These are phyloP conservation scores for Xerocomellus amylosporus DNA, from an alignment of 768 basidiomycete genomes.

Conservation along the genomic window DNA sequence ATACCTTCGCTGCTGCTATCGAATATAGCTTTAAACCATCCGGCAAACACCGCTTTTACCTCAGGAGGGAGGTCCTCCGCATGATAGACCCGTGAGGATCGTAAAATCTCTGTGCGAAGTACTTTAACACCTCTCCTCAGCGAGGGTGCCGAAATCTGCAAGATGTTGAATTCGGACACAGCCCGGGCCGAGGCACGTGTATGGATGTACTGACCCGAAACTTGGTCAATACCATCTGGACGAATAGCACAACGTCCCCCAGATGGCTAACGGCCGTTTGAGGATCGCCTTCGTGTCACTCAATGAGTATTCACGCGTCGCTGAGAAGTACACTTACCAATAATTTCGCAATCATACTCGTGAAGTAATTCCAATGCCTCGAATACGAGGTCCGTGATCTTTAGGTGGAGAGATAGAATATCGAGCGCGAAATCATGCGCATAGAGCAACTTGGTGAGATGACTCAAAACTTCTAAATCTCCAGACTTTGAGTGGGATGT, in stretches of 20 bases:
- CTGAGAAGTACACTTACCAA: conserved; percentile 49
- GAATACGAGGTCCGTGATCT: conserved; percentile 61
- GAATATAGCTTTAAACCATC: conserved; percentile 79
- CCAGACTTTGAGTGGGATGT: conserved; percentile 45
- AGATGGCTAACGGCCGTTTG: conserved; percentile 77
- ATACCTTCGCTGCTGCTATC: conserved; percentile 77
- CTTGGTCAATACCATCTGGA: conserved; percentile 61
- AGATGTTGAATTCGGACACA: conserved; percentile 1
- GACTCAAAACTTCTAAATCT: conserved; percentile 69
- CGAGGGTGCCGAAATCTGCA: conserved; percentile 48
- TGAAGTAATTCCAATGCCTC: conserved; percentile 61
- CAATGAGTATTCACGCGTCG: not conserved
- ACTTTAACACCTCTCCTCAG: conserved; percentile 47
- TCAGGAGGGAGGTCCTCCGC: conserved; percentile 42
- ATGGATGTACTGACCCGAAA: conserved; percentile 49
- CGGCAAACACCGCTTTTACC: conserved; percentile 43
- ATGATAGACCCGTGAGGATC: conserved; percentile 44
- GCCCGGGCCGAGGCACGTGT: not conserved
- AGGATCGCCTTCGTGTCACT: conserved; percentile 59
- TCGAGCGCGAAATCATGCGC: conserved; percentile 59
- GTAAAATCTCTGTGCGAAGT: conserved; percentile 51
- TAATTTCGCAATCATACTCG: conserved; percentile 75
- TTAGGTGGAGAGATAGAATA: conserved; percentile 64
- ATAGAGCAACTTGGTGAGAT: conserved; percentile 66
- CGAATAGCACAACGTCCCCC: conserved; percentile 75